Base-by-base conservation (phyloP, 2,329 filamentous ascomycete species). In the Leptodontidium sp. region DNA sequence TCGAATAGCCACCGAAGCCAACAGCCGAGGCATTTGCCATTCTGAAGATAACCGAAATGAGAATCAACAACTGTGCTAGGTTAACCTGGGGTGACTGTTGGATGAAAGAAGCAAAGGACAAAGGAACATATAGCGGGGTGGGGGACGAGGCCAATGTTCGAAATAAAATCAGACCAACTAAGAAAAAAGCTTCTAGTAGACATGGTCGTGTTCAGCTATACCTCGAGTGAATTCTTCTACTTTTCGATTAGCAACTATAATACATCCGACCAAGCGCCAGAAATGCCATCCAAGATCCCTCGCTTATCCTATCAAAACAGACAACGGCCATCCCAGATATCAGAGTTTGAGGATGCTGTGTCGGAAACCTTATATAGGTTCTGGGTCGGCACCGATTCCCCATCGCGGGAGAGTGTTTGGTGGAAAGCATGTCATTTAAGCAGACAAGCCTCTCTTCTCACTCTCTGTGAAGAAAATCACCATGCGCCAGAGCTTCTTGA, bases 401-500 rank as follows among this genome's bases (percentile, higher is more conserved):
- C 14, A 17, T 47, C 45, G 45, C 38, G 9, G 38, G 38, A 40
- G 50, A 53, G 7, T n/a, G 2, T 53, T 5, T 1, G 21, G 7
- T 32, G 26, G 2, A 6, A 11, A 14, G 21, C 12, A 12, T 43
- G 11, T 2, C 43, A 4, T 14, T 38, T 66, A 93, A 61, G 89
- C 88, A 24, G 91, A 91, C 70, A 98, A 84, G 1, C 94, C 94
- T 71, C 94, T 86, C 83, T 96, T 97, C 86, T 97, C 95, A 77
- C 91, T 93, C 81, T 98, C 95, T 6, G 93, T 96, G 77, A 95
- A 98, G 88, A 98, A 98, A 77, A 98, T 97, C 68, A 98, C 90
- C 93, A 98, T 97, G 62, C 95, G 89, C 96, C 96, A 99, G 45
- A 99, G 87, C 83, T 98, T 98, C 87, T 93, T 97, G 61, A 98